Base-by-base conservation (phyloP, 2,329 filamentous ascomycete species). In the Fonsecaea pedrosoi region DNA sequence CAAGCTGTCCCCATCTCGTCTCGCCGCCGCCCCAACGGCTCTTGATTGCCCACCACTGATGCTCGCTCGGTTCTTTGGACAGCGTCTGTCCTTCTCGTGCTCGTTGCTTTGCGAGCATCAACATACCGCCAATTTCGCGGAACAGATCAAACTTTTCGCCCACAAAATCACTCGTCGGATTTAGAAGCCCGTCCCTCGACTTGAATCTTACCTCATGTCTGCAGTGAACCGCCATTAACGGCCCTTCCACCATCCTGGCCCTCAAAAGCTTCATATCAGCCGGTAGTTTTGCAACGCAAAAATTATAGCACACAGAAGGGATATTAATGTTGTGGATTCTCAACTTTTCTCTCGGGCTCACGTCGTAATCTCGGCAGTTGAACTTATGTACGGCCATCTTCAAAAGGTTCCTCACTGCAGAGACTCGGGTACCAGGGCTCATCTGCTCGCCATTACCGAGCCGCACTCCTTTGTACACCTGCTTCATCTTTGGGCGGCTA, bases 101-200 rank as follows among this genome's bases (percentile, higher is more conserved):
- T 42, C 87, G 81, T 74, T 89, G 86, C 74, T 89, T 86, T 1
- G 87, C 87, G 1, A 87, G 74, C 21, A 86, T 78, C 13, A 89
- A 77, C 75, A 88, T 77, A 1, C 81, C 83, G 4, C 85, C 86
- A 3, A 87, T 76, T 71, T 89, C 87, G 62, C 86, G 81, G 67
- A 87, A 79, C 8, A 84, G 70, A 72, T 89, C 86, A 59, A 87
- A 80, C 80, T 74, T 66, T 80, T 80, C 37, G 73, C 77, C 72
- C 12, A 56, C 76, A 67, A 68, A 71, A 38, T 68, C 69, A 45
- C 64, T 64, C 30, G 67, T 57, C 7, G 67, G 42, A 30, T 34
- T 45, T 37, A 65, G 35, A 3, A 70, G 53, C 4, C 65, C 64
- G 9, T 69, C 65, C 32, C 64, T 66, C 9, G 67, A 72, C n/a